Base-by-base conservation (phyloP, 108 stramenopile genomes). In the Parmales sp. region DNA sequence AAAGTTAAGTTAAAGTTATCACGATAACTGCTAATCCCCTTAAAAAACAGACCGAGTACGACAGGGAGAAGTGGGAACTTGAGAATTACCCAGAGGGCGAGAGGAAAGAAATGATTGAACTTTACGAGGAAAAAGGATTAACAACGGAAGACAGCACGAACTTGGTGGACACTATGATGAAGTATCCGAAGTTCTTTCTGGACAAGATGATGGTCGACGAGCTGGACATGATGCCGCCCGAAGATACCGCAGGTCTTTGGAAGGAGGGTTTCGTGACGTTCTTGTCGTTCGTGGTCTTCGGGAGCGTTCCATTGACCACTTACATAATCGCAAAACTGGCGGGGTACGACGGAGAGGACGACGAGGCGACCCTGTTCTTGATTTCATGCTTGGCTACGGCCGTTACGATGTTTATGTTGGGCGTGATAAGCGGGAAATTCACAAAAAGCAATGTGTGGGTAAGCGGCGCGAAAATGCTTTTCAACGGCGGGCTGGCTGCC, bases 31-130 rank as follows among this genome's bases (percentile, higher is more conserved):
- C n/a, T n/a, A n/a, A n/a, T n/a, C n/a, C n/a, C n/a, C n/a, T n/a
- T n/a, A n/a, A n/a, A n/a, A n/a, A n/a, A n/a, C n/a, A n/a, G n/a
- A n/a, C 51, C 41, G 76, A 80, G 60, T 63, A 70, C 11, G 46
- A 54, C 31, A 38, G 76, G 22, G 80, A 80, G 64, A 34, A 31
- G 39, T 78, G 76, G 76, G 76, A 77, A 69, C 72, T 69, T 44
- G 69, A 72, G 8, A 65, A 75, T 44, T 73, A 44, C 50, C 45
- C 44, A 1, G 75, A 75, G 18, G 65, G 51, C 29, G 78, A 79
- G 74, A 43, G 45, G 11, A 13, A 50, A 34, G 74, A 74, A 28
- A 74, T 74, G 74, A 46, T 74, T 1, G 67, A 70, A 13, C 11
- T 70, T 11, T 74, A 74, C 69, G 64, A 43, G 60, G 39, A 68